These are phyloP conservation scores for Oehlia diaphana DNA, from an alignment of 192 early-diverging fungal species.

Conservation along the genomic window DNA sequence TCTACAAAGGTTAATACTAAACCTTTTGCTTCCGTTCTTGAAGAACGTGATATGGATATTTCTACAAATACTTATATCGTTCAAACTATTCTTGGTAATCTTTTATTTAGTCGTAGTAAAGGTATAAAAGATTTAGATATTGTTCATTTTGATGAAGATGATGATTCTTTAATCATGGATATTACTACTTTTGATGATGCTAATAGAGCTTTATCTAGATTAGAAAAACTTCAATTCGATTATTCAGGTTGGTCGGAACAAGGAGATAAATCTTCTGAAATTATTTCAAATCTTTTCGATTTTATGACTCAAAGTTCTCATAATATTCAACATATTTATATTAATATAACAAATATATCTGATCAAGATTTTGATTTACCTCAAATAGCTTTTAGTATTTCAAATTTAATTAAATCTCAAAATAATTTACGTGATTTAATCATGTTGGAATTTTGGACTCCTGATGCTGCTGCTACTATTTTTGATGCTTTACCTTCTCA, in stretches of 20 bases:
- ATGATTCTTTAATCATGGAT: slow-evolving; percentile 6
- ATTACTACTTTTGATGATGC: slow-evolving; percentile 1
- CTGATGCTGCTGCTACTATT: neutral
- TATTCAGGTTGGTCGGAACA: neutral
- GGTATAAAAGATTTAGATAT: slow-evolving; percentile 6
- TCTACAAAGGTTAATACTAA: neutral
- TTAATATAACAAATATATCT: neutral
- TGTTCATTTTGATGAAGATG: slow-evolving; percentile 17
- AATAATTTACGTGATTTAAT: neutral
- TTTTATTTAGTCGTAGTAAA: slow-evolving; percentile 7
- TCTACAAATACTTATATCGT: neutral
- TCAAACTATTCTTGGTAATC: neutral
- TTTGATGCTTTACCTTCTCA: slow-evolving; percentile 10
- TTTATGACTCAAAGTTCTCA: neutral
- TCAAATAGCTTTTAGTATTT: neutral
- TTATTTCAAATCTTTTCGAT: slow-evolving; percentile 18
- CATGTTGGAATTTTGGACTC: slow-evolving; percentile 4
- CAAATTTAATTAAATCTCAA: slow-evolving; percentile 9
- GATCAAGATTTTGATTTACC: neutral
- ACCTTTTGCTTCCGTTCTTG: neutral
- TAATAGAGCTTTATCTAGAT: slow-evolving; percentile 1
- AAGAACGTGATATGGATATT: neutral
- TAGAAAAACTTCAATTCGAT: slow-evolving; percentile 21
- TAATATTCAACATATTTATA: slow-evolving; percentile 23
- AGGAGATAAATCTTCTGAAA: slow-evolving; percentile 9